These are phyloP conservation scores for Candida loeiensis DNA, from an alignment of 805 yeast species.

Conservation along the genomic window DNA sequence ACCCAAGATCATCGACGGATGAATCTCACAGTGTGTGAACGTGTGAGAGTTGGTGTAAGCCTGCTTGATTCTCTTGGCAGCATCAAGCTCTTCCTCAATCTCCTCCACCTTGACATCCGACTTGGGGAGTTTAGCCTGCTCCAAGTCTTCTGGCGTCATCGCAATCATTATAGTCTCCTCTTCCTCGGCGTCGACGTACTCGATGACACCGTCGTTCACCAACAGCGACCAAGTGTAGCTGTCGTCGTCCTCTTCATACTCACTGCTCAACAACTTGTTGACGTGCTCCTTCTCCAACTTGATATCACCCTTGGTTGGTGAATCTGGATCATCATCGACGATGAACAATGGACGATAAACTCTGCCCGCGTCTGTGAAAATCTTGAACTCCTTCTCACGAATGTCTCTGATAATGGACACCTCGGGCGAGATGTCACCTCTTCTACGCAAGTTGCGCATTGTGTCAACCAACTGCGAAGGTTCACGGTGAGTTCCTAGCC, in stretches of 20 bases:
- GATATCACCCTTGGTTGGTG: conserved; percentile 70
- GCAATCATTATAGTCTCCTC: conserved; percentile 98
- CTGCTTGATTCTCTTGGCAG: conserved; percentile 84
- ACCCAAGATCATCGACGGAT: conserved; percentile 97
- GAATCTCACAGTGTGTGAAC: conserved; percentile 98
- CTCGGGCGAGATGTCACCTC: conserved; percentile 93
- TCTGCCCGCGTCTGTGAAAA: conserved; percentile 98
- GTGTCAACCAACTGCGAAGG: conserved; percentile 91
- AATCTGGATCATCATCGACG: conserved; percentile 79
- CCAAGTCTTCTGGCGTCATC: conserved; percentile 96
- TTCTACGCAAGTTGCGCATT: conserved; percentile 86
- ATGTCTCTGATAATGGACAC: conserved; percentile 96
- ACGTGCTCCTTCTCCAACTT: conserved; percentile 83
- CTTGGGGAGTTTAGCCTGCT: conserved; percentile 48
- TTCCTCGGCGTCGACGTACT: conserved; percentile 97
- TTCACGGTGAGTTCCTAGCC: conserved; percentile 98
- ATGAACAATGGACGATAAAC: conserved; percentile 95
- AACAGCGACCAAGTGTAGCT: conserved; percentile 82
- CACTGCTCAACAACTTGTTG: conserved; percentile 58
- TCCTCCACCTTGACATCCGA: conserved; percentile 39
- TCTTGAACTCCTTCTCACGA: conserved; percentile 92
- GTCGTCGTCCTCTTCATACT: conserved; percentile 58
- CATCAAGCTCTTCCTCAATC: conserved; percentile 45
- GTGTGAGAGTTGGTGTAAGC: conserved; percentile 59
- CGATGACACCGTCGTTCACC: conserved; percentile 83